Percentiles rank a stretch among this genome's conserved stretches.
Conservation (phyloP, 148 eudicot genomes). For the Chenopodium quinoa region DNA sequence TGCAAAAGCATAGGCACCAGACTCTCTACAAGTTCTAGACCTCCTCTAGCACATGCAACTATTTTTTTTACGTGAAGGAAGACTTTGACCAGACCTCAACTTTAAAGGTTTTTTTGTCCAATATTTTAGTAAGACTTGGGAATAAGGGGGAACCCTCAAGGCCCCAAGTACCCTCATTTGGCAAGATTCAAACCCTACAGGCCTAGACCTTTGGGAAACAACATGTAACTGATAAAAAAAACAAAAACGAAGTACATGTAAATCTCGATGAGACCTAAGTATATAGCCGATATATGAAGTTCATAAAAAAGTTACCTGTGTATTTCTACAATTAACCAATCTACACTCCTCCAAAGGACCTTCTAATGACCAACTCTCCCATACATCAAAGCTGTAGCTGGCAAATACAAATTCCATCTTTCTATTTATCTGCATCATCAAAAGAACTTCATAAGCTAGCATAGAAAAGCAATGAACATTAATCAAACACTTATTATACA, state of each 20-base stretch:
- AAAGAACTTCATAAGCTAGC: slow-evolving; percentile 11
- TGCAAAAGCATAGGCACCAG: not conserved
- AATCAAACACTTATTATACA: not conserved
- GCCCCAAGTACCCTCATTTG: too few species aligned
- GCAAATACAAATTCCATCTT: slow-evolving; percentile 98
- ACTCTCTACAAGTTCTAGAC: not conserved
- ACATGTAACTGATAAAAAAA: not conserved
- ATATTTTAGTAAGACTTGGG: too few species aligned
- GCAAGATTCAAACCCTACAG: too few species aligned
- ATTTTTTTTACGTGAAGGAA: too few species aligned
- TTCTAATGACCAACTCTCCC: slow-evolving; percentile 97
- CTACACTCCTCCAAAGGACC: slow-evolving; percentile 89
- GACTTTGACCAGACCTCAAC: too few species aligned
- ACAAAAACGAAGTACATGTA: not conserved
- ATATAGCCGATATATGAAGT: not conserved
- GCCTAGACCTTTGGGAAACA: too few species aligned
- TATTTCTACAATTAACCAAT: slow-evolving; percentile 89
- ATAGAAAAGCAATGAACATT: not conserved
- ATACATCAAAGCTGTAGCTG: slow-evolving; percentile 94
- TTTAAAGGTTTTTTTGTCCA: too few species aligned
- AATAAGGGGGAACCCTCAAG: too few species aligned
- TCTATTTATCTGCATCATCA: slow-evolving; percentile 75
- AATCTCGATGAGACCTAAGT: not conserved
- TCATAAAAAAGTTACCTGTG: slow-evolving; percentile 46
- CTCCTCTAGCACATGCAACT: not conserved